These are phyloP conservation scores for Coniochaeta hoffmannii DNA, from an alignment of 2,329 filamentous ascomycete species.

Conservation along the genomic window DNA sequence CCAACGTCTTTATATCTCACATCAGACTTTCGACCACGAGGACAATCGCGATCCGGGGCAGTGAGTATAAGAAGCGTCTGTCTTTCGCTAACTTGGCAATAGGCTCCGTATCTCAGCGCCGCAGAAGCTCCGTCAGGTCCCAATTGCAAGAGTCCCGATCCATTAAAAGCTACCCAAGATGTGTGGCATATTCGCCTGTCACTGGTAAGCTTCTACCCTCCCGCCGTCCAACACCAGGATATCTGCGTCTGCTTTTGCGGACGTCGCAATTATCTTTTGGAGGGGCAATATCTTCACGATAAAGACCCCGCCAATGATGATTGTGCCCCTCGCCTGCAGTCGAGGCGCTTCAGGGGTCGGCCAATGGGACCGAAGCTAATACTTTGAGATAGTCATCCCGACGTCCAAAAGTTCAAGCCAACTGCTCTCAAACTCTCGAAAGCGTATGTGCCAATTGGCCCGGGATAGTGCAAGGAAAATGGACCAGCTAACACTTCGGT, in stretches of 20 bases:
- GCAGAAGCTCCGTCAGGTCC: slow-evolving; percentile 5
- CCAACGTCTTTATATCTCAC: not conserved
- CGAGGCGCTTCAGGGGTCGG: not conserved
- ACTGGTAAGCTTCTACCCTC: slow-evolving; percentile 56
- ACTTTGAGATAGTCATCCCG: slow-evolving; percentile 62
- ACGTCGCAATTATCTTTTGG: slow-evolving; percentile 17
- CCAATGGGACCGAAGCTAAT: slow-evolving; percentile 6
- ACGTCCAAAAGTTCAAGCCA: slow-evolving; percentile 95
- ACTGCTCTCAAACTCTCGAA: slow-evolving; percentile 89
- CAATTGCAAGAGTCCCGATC: not conserved
- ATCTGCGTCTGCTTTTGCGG: slow-evolving; percentile 6
- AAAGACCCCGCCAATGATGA: not conserved
- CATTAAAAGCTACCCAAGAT: slow-evolving; percentile 40
- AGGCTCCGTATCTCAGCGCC: slow-evolving; percentile 15
- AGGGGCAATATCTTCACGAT: slow-evolving; percentile 20
- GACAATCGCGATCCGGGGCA: too few relatives aligned
- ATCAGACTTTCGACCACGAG: not conserved
- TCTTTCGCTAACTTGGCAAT: slow-evolving; percentile 13
- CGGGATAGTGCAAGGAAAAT: slow-evolving; percentile 12
- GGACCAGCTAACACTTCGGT: slow-evolving; percentile 30
- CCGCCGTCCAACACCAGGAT: slow-evolving; percentile 12
- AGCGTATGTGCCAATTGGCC: slow-evolving; percentile 55
- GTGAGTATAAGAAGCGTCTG: slow-evolving; percentile 14
- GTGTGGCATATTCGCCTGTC: slow-evolving; percentile 97
- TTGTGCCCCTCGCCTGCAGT: not conserved